phyloP scores from a whole-genome alignment of 805 yeast species.

The Candida fluviatilis region DNA sequence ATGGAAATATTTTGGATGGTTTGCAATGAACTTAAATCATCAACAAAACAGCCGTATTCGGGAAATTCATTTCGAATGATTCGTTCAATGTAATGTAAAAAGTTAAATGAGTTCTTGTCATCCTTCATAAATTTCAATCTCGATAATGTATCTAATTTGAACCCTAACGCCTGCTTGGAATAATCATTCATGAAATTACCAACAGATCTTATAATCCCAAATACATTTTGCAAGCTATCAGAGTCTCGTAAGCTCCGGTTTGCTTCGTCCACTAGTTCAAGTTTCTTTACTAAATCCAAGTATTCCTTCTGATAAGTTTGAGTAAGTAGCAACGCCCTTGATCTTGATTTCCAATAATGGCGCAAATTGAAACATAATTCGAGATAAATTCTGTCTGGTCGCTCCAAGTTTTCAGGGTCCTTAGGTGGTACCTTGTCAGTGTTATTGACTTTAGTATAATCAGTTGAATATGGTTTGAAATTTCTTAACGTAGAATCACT shows the following conservation, averaged over 20 bases:
- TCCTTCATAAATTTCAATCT: conserved; percentile 88
- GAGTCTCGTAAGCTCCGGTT: conserved; percentile 63
- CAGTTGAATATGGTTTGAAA: conserved; percentile 76
- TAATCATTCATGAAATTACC: conserved; percentile 96
- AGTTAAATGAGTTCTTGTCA: conserved; percentile 79
- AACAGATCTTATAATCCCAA: conserved; percentile 82
- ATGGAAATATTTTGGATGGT: conserved; percentile 70
- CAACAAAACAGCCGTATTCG: conserved; percentile 67
- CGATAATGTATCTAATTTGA: conserved; percentile 84
- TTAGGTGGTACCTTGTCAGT: conserved; percentile 47
- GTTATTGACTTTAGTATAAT: conserved; percentile 42
- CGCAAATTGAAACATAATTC: conserved; percentile 80
- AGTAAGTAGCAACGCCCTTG: conserved; percentile 71
- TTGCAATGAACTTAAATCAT: conserved; percentile 58
- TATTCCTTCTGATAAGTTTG: conserved; percentile 77
- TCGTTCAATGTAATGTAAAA: conserved; percentile 88
- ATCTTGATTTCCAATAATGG: conserved; percentile 89
- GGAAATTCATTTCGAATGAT: conserved; percentile 83
- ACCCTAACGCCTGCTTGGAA: conserved; percentile 91
- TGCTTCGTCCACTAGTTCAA: conserved; percentile 71
- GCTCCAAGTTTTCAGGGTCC: conserved; percentile 70
- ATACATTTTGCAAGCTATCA: conserved; percentile 61
- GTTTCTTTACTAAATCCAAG: conserved; percentile 60
- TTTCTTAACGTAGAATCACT: conserved; percentile 67
- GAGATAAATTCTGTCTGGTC: conserved; percentile 82